Evolutionary conservation across 345 rosid species (phyloP).

Genomic region (Citrus trifoliata): DNA sequence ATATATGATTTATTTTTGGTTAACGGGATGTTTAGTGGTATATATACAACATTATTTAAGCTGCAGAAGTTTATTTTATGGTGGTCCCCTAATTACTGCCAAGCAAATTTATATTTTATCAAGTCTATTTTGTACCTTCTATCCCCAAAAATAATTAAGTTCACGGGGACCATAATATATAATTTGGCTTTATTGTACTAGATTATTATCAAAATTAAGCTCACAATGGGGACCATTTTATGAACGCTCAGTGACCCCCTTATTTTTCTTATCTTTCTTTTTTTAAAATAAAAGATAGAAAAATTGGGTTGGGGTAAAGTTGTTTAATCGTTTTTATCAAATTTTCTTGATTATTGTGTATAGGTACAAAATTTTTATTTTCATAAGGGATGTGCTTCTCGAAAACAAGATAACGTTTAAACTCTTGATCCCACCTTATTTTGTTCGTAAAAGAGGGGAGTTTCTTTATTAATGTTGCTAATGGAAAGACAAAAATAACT

Average conservation of each 20-base stretch:
- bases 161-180: slow-evolving; percentile 30
- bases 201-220: neutral
- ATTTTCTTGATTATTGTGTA: neutral
- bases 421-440: neutral
- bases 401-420: slow-evolving; percentile 7
- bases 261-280: neutral
- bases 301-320: neutral
- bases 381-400: slow-evolving; percentile 10
- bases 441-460: slow-evolving; percentile 3
- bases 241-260: neutral
- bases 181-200: neutral
- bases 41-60: neutral
- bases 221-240: slow-evolving; percentile 28
- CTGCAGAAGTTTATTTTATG: neutral
- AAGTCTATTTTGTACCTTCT: slow-evolving; percentile 2
- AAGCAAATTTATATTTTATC: neutral
- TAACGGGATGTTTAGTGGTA: slow-evolving; percentile 1
- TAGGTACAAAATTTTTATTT: neutral
- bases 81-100: slow-evolving; percentile 22
- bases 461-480: neutral
- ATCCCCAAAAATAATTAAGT: neutral
- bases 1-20: slow-evolving; percentile 8
- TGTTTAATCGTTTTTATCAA: neutral
- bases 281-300: neutral
- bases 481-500: slow-evolving; percentile 19